Evolutionary conservation across 2,329 filamentous ascomycete species (phyloP).

Genomic region (Sporothrix pseudoabietina): DNA sequence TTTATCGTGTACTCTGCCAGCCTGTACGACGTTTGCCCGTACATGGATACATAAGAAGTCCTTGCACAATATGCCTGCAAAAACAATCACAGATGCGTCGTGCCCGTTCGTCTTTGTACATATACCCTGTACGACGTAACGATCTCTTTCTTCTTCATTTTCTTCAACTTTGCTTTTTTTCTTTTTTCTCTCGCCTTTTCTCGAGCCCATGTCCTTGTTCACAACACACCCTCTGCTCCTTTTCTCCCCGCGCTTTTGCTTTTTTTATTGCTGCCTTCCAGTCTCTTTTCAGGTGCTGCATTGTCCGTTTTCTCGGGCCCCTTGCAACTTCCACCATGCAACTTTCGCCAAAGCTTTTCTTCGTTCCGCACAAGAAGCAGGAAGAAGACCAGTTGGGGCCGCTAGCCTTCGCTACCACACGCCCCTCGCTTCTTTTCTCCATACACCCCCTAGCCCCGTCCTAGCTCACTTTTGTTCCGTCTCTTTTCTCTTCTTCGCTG

Average conservation of each 20-base stretch:
- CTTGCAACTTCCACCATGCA: not conserved
- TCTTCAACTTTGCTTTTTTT: not conserved
- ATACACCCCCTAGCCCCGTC: not conserved
- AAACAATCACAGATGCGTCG: not conserved
- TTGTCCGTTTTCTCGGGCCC: not conserved
- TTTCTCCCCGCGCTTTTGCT: constrained; percentile 19
- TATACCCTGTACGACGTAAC: not conserved
- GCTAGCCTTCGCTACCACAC: not conserved
- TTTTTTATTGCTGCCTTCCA: not conserved
- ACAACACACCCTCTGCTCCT: not conserved
- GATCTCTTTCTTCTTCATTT: not conserved
- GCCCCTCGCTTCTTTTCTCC: not conserved
- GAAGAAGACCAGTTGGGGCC: not conserved
- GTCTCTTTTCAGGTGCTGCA: not conserved
- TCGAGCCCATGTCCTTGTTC: constrained; percentile 18
- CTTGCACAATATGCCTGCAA: not conserved
- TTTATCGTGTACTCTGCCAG: not conserved
- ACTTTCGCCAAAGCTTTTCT: not conserved
- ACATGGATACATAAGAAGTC: not conserved
- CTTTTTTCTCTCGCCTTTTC: not conserved
- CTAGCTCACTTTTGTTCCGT: not conserved
- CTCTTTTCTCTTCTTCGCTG: not conserved
- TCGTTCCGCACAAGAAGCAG: not conserved
- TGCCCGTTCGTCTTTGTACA: not conserved
- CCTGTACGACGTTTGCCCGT: no score